These are phyloP conservation scores for Lobosporangium transversale DNA, from an alignment of 192 early-diverging fungal species.

Conservation along the genomic window DNA sequence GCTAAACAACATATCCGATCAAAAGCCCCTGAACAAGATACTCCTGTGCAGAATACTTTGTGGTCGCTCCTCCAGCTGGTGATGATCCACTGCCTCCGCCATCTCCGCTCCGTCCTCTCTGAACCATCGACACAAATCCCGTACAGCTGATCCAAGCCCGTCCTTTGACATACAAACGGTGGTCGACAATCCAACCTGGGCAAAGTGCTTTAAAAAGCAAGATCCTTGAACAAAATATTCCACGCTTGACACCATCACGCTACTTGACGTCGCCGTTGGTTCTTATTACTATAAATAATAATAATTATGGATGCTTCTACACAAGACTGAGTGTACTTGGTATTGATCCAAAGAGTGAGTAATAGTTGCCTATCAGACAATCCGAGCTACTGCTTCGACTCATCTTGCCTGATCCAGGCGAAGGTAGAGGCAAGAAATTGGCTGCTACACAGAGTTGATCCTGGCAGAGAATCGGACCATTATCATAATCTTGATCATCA, in stretches of 20 bases:
- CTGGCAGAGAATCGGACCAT: conserved; percentile 20
- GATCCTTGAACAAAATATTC: conserved; percentile 23
- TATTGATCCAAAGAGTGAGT: conserved; percentile 16
- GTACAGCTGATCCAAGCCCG: neutral
- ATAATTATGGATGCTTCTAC: conserved; percentile 1
- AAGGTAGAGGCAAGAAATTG: conserved; percentile 11
- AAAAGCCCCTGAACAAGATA: conserved; percentile 32
- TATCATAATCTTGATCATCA: too few relatives aligned
- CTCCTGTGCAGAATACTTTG: conserved; percentile 11
- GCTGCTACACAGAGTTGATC: conserved; percentile 20
- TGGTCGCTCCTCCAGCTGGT: neutral
- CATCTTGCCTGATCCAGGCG: conserved; percentile 7
- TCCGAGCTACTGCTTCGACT: neutral
- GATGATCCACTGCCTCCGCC: neutral
- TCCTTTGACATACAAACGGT: conserved; percentile 8
- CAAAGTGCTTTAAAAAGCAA: conserved; percentile 33
- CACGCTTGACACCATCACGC: conserved; percentile 27
- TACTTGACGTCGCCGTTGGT: neutral
- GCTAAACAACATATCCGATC: conserved; percentile 26
- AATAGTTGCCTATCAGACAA: conserved; percentile 15
- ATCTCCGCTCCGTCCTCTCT: too few relatives aligned
- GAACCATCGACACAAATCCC: conserved; percentile 28
- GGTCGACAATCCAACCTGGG: conserved; percentile 7
- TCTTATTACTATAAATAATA: too few relatives aligned
- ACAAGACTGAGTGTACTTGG: conserved; percentile 27